phyloP scores from a whole-genome alignment of 116 monocot genomes.

The Trichopus zeylanicus region DNA sequence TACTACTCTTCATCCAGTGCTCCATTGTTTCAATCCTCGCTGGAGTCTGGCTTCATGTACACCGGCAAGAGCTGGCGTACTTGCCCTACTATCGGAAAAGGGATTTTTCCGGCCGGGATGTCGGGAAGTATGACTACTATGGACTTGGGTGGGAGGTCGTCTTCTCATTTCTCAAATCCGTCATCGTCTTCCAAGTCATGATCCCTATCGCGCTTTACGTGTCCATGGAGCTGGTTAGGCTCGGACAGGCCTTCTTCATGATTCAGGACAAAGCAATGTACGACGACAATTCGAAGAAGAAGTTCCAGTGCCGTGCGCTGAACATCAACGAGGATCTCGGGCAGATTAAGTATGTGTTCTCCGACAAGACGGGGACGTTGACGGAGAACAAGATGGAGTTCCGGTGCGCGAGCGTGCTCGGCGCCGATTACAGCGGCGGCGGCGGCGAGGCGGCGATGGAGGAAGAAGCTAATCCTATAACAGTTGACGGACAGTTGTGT shows the following conservation, averaged over 20 bases:
- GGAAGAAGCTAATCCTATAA: too few relatives aligned
- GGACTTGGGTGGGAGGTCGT: slow-evolving; percentile 41
- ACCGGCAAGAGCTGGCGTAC: slow-evolving; percentile 36
- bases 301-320: slow-evolving; percentile 78
- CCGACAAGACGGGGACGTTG: slow-evolving; percentile 89
- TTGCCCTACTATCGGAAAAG: slow-evolving; percentile 60
- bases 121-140: slow-evolving; percentile 46
- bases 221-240: slow-evolving; percentile 73
- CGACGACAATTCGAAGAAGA: slow-evolving; percentile 31
- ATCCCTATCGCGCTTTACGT: slow-evolving; percentile 88
- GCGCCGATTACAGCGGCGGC: slow-evolving; percentile 41
- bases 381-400: slow-evolving; percentile 99
- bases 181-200: slow-evolving; percentile 74
- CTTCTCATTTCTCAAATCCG: slow-evolving; percentile 53
- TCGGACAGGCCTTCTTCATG: slow-evolving; percentile 83
- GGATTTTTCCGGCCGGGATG: slow-evolving; percentile 22
- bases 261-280: slow-evolving; percentile 42
- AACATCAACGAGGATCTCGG: slow-evolving; percentile 95
- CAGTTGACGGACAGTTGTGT: slow-evolving; percentile 31
- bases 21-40: slow-evolving; percentile 32
- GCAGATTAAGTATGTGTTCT: slow-evolving; percentile 85
- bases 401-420: slow-evolving; percentile 43
- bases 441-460: slow-evolving; percentile 13
- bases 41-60: slow-evolving; percentile 54
- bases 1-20: slow-evolving; percentile 34